phyloP scores from a whole-genome alignment of 768 basidiomycete species.

The Auriscalpium orientale region DNA sequence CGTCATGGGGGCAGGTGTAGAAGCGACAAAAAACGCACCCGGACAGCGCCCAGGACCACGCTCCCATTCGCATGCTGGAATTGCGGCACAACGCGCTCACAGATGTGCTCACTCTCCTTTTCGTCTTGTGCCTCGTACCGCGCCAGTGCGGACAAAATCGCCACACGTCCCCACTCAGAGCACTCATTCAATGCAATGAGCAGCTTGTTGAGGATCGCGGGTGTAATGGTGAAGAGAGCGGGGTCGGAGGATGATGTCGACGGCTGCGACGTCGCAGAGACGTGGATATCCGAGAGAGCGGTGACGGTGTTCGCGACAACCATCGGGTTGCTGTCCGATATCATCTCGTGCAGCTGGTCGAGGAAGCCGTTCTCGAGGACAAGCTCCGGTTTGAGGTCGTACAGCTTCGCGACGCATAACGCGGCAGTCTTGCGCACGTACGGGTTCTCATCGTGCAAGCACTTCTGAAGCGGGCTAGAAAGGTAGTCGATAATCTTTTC shows the following conservation, averaged over 20 bases:
- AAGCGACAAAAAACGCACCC: slow-evolving; percentile 39
- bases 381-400: slow-evolving; percentile 92
- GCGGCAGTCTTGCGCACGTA: slow-evolving; percentile 99
- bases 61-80: slow-evolving; percentile 97
- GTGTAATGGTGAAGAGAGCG: slow-evolving; percentile 77
- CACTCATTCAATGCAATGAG: slow-evolving; percentile 96
- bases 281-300: slow-evolving; percentile 88
- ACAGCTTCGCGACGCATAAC: slow-evolving; percentile 93
- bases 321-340: slow-evolving; percentile 96
- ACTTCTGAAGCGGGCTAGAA: slow-evolving; percentile 89
- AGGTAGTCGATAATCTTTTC: slow-evolving; percentile 99
- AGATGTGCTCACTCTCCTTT: slow-evolving; percentile 97
- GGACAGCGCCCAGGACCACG: slow-evolving; percentile 94
- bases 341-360: slow-evolving; percentile 83
- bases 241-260: slow-evolving; percentile 50
- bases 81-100: slow-evolving; percentile 96
- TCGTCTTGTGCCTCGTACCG: slow-evolving; percentile 80
- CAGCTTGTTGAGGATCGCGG: slow-evolving; percentile 76
- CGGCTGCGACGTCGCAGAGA: slow-evolving; percentile 50
- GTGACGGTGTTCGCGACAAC: slow-evolving; percentile 96
- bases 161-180: slow-evolving; percentile 98
- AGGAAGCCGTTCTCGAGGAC: slow-evolving; percentile 94
- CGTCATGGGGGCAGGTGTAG: background rate
- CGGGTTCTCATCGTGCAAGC: slow-evolving; percentile 90
- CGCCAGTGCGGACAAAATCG: slow-evolving; percentile 79